Base-by-base conservation (phyloP, 2,329 filamentous ascomycete species). In the Pseudocercospora vitis region DNA sequence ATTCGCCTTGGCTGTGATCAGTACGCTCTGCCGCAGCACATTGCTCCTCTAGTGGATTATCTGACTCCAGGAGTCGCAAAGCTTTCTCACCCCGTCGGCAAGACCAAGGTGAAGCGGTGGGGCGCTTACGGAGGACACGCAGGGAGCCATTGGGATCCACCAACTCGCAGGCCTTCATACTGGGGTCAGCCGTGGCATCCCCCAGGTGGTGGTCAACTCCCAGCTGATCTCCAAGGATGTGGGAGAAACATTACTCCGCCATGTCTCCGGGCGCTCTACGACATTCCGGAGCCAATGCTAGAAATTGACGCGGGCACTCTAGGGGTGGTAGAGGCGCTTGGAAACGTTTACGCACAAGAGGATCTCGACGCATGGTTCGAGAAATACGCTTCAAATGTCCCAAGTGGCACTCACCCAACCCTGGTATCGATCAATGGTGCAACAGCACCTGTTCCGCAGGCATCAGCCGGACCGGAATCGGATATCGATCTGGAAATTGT, bases 191-290 rank as follows among this genome's bases (percentile, higher is more conserved):
- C 21, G 12, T 46, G 49, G 39, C 32, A 16, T 18, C 24, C 46
- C 6, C 47, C 52, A 35, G 26, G 18, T 23, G 29, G 18, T 33
- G 51, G 39, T 9, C 28, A 37, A 6, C 35, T 56, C 7, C 49
- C 53, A 1, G 39, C 33, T n/a, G 65, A 72, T 32, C 62, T 74
- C 8, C 60, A 64, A 31, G 63, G 61, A 14, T 85, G 82, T 62
- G 76, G 79, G 58, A 67, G 68, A 14, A 75, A 78, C 62, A 81
- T 84, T 56, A 83, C 80, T 0, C 79, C 80, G 0, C 73, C 74
- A 23, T 85, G 81, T 60, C 55, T 70, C 7, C 59, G 63, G 2
- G 66, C 66, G 4, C 56, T 71, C 1, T 71, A 71, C 53, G 61
- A 63, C 33, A 63, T 70, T 45, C 64, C 65, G 1, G 50, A 24